Evolutionary conservation across 305 asterid species (phyloP).

Genomic region (Solanum hybrid): DNA sequence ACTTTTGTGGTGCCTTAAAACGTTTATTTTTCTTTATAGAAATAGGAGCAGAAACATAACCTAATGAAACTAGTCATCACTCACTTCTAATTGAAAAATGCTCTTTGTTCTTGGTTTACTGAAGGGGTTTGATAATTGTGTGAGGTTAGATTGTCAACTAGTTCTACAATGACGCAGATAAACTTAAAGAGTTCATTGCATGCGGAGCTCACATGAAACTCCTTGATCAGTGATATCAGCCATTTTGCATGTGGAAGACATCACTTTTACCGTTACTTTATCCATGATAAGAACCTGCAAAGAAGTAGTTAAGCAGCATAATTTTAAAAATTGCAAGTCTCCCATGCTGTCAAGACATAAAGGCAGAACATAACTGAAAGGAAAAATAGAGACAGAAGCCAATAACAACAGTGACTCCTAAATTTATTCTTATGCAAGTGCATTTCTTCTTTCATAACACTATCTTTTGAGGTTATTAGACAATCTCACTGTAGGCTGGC

Average conservation of each 20-base stretch:
- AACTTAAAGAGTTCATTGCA: not conserved
- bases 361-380: not conserved
- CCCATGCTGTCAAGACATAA: not conserved
- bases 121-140: not conserved
- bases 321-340: not conserved
- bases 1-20: not conserved
- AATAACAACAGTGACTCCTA: not conserved
- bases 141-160: not conserved
- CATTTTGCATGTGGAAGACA: conserved; percentile 96
- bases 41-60: not conserved
- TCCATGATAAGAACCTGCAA: conserved; percentile 97
- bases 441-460: not conserved
- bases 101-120: not conserved
- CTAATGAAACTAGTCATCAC: not conserved
- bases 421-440: not conserved
- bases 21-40: not conserved
- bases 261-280: conserved; percentile 86
- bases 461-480: not conserved
- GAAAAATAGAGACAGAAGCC: not conserved
- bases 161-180: not conserved
- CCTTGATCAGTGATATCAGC: conserved; percentile 96
- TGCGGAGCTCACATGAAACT: conserved; percentile 69
- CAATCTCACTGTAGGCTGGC: not conserved
- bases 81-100: not conserved
- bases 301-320: not conserved